phyloP scores from a whole-genome alignment of 495 filamentous ascomycete species.

The Penicillium ochrochloron region DNA sequence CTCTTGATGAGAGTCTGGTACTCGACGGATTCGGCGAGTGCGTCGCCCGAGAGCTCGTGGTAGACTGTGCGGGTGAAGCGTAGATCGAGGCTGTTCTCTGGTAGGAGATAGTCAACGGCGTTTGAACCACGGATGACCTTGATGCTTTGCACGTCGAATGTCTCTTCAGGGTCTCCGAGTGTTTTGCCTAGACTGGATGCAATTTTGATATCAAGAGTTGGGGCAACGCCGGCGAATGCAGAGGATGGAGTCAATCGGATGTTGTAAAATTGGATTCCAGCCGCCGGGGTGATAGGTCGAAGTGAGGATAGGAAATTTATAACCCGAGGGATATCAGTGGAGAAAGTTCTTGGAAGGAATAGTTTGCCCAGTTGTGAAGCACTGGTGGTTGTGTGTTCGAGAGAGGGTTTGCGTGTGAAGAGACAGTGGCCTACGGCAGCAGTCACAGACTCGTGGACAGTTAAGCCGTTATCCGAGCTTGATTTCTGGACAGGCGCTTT shows the following conservation, averaged over 20 bases:
- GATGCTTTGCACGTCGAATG: conserved; percentile 31
- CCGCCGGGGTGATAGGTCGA: conserved; percentile 15
- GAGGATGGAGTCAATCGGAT: conserved; percentile 42
- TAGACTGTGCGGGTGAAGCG: conserved; percentile 46
- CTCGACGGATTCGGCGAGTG: conserved; percentile 6
- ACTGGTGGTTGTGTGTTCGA: conserved; percentile 28
- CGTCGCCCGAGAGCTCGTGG: conserved; percentile 28
- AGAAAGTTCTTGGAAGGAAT: conserved; percentile 39
- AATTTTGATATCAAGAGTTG: conserved; percentile 44
- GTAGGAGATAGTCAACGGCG: conserved; percentile 48
- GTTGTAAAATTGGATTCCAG: conserved; percentile 26
- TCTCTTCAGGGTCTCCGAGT: not conserved
- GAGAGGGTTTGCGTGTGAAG: conserved; percentile 36
- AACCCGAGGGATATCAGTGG: conserved; percentile 37
- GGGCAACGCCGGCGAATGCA: conserved; percentile 28
- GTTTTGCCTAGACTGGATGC: conserved; percentile 6
- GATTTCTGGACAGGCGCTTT: not conserved
- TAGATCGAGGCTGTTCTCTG: conserved; percentile 45
- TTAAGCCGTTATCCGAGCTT: not conserved
- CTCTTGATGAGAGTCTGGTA: conserved; percentile 20
- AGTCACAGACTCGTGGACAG: conserved; percentile 41
- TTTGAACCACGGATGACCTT: conserved; percentile 37
- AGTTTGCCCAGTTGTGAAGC: conserved; percentile 41
- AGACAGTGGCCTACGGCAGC: conserved; percentile 48
- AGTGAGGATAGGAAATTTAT: conserved; percentile 36